Percentiles rank a stretch among this genome's conserved stretches.
Evolutionary conservation across 2,329 filamentous ascomycete species (phyloP).

Genomic region (Colletotrichum neosansevieriae): DNA sequence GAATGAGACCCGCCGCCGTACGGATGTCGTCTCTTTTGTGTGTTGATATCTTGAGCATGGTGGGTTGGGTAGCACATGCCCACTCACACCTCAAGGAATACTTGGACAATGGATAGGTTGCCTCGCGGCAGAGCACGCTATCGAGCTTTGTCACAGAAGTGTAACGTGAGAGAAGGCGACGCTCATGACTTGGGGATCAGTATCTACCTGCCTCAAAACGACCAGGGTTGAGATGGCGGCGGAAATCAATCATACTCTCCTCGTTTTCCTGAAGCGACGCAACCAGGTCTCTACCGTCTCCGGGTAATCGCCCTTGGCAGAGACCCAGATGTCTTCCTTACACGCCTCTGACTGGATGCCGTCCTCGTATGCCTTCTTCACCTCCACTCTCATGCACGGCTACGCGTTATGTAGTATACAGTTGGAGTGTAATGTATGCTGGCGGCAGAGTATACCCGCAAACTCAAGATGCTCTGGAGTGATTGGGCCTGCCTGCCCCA

Average conservation of each 20-base stretch:
- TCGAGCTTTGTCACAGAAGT: background rate
- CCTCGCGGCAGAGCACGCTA: too few relatives aligned
- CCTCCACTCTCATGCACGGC: conserved; percentile 25
- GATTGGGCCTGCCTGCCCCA: background rate
- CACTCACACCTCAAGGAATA: background rate
- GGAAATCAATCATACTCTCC: too few relatives aligned
- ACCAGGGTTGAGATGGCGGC: background rate
- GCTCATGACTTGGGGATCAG: background rate
- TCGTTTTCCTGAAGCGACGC: too few relatives aligned
- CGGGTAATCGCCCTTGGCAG: conserved; percentile 5
- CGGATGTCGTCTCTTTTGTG: background rate
- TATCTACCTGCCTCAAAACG: background rate
- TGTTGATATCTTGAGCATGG: background rate
- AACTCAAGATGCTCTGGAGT: conserved; percentile 9
- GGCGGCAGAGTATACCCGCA: too few relatives aligned
- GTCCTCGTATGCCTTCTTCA: background rate
- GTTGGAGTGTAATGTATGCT: background rate
- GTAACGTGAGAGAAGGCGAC: background rate
- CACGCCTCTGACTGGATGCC: background rate
- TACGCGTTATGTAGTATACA: conserved; percentile 10
- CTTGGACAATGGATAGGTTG: too few relatives aligned
- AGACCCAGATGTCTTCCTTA: background rate
- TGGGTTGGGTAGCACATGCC: background rate
- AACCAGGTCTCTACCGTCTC: too few relatives aligned
- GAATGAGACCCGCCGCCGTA: background rate